These are phyloP conservation scores for Entomortierella beljakovae DNA, from an alignment of 192 early-diverging fungal species.

Conservation along the genomic window DNA sequence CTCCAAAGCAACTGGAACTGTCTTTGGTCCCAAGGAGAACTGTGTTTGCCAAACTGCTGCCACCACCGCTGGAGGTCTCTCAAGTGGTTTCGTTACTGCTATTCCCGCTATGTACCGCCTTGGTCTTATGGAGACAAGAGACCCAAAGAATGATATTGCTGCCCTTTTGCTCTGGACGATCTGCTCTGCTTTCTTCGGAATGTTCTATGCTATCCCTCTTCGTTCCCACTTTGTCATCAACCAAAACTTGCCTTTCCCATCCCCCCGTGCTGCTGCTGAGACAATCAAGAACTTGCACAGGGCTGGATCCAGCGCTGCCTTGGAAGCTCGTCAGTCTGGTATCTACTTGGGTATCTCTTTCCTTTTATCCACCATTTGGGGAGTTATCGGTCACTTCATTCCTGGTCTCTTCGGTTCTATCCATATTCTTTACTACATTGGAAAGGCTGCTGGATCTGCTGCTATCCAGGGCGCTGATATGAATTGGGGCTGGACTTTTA, in stretches of 20 bases:
- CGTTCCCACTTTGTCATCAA: slow-evolving; percentile 75
- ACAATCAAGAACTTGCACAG: slow-evolving; percentile 71
- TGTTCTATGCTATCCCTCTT: slow-evolving; percentile 79
- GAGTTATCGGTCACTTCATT: slow-evolving; percentile 61
- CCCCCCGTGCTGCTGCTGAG: slow-evolving; percentile 72
- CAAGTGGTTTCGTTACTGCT: slow-evolving; percentile 70
- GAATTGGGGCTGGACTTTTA: slow-evolving; percentile 61
- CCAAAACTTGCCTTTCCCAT: slow-evolving; percentile 76
- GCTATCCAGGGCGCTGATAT: slow-evolving; percentile 59
- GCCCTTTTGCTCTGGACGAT: slow-evolving; percentile 67
- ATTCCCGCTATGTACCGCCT: slow-evolving; percentile 78
- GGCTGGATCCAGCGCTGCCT: slow-evolving; percentile 57
- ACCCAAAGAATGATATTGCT: slow-evolving; percentile 60
- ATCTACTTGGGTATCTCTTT: slow-evolving; percentile 62
- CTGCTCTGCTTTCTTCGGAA: slow-evolving; percentile 72
- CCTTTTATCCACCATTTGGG: slow-evolving; percentile 57
- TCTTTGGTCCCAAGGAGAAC: slow-evolving; percentile 77
- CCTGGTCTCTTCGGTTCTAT: slow-evolving; percentile 51
- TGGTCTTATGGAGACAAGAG: slow-evolving; percentile 59
- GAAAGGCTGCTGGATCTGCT: slow-evolving; percentile 49
- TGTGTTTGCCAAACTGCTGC: slow-evolving; percentile 75
- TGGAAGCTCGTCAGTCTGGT: slow-evolving; percentile 61
- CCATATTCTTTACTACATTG: slow-evolving; percentile 67
- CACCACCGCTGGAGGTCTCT: slow-evolving; percentile 75
- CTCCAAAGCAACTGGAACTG: slow-evolving; percentile 54